A percentile compares a stretch with the other conserved stretches of the same genome.
These are phyloP conservation scores for Onygenales sp. DNA, from an alignment of 2,329 filamentous ascomycete species.

Conservation along the genomic window DNA sequence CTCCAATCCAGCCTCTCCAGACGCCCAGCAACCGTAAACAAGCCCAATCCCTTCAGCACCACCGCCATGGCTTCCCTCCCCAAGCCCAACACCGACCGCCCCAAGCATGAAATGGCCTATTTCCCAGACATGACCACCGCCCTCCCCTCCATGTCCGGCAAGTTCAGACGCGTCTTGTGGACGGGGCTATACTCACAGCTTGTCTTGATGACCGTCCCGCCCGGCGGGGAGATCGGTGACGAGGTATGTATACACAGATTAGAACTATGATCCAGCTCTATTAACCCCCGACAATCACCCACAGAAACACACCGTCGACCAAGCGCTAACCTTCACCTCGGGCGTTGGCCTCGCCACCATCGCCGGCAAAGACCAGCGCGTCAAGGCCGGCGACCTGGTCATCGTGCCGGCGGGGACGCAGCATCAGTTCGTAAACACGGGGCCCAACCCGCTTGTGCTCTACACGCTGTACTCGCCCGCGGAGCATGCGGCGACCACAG, in stretches of 20 bases:
- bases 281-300: neutral
- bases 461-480: slow-evolving; percentile 56
- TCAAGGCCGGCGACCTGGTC: slow-evolving; percentile 49
- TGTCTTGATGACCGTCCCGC: slow-evolving; percentile 56
- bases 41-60: neutral
- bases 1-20: neutral
- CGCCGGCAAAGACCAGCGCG: slow-evolving; percentile 46
- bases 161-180: slow-evolving; percentile 53
- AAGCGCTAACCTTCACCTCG: slow-evolving; percentile 55
- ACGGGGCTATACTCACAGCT: slow-evolving; percentile 55
- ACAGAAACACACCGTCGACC: slow-evolving; percentile 49
- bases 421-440: slow-evolving; percentile 56
- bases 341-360: slow-evolving; percentile 51
- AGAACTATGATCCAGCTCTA: neutral
- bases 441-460: slow-evolving; percentile 49
- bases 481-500: slow-evolving; percentile 50
- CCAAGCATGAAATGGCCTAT: slow-evolving; percentile 50
- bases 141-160: slow-evolving; percentile 47
- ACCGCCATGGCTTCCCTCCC: neutral
- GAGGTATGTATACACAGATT: slow-evolving; percentile 35
- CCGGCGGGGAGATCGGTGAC: slow-evolving; percentile 56
- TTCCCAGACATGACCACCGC: slow-evolving; percentile 48
- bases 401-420: slow-evolving; percentile 57
- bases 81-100: slow-evolving; percentile 22
- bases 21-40: too few relatives aligned